Percentiles rank a stretch among this genome's conserved stretches.
These are phyloP conservation scores for Talaromyces sp. DNA, from an alignment of 2,329 filamentous ascomycete species.

Conservation along the genomic window DNA sequence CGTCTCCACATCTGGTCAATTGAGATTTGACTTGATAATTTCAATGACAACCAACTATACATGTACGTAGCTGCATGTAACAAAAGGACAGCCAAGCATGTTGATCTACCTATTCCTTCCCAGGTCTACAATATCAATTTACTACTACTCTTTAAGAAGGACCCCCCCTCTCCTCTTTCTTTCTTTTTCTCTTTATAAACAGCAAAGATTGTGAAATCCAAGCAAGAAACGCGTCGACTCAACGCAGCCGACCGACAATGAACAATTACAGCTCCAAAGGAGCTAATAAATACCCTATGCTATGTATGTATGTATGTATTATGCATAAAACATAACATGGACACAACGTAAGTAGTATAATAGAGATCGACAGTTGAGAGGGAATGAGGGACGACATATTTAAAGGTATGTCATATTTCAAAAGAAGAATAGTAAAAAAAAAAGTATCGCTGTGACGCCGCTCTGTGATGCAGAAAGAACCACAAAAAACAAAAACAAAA, in stretches of 20 bases:
- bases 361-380: background rate
- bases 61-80: too few species aligned
- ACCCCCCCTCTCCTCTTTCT: too few species aligned
- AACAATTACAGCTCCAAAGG: background rate
- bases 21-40: too few species aligned
- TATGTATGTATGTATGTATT: background rate
- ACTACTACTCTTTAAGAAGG: too few species aligned
- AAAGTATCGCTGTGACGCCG: constrained; percentile 9
- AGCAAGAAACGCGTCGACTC: background rate
- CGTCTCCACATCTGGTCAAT: too few species aligned
- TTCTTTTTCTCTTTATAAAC: too few species aligned
- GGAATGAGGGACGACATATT: background rate
- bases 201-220: background rate
- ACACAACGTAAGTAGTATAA: background rate
- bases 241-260: background rate
- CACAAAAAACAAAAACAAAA: background rate
- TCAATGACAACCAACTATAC: too few species aligned
- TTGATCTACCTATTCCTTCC: too few species aligned
- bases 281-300: too few species aligned
- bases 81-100: too few species aligned
- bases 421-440: background rate
- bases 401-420: background rate
- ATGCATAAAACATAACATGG: background rate
- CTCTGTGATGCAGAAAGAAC: background rate
- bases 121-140: too few species aligned